phyloP scores from a whole-genome alignment of 345 rosid genomes.

The Gossypium mustelinum region DNA sequence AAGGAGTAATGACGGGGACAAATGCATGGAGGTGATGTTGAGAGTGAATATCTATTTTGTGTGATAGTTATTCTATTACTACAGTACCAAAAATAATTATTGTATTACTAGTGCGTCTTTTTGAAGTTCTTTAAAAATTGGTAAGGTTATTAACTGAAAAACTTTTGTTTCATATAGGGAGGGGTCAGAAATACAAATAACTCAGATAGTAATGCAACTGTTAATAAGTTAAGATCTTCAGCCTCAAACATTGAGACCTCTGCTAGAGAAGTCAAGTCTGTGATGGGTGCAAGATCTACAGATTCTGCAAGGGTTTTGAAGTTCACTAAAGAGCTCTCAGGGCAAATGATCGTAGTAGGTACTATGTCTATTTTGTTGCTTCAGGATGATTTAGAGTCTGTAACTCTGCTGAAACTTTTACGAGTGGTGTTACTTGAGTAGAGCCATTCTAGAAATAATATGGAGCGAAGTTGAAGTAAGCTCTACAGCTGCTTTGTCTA shows the following conservation, averaged over 20 bases:
- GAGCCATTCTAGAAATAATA: neutral
- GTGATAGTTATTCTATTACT: neutral
- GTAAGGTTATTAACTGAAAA: neutral
- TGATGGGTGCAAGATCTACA: conserved; percentile 74
- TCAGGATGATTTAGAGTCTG: conserved; percentile 2
- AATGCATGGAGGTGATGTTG: conserved; percentile 43
- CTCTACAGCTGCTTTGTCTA: neutral
- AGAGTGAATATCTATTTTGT: neutral
- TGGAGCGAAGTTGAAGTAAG: neutral
- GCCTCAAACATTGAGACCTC: conserved; percentile 40
- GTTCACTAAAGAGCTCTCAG: conserved; percentile 78
- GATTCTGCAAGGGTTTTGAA: conserved; percentile 84
- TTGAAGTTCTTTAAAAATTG: neutral
- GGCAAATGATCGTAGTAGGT: conserved; percentile 78
- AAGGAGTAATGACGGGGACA: conserved; percentile 44
- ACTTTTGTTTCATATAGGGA: conserved; percentile 37
- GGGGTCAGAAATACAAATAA: conserved; percentile 36
- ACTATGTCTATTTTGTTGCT: conserved; percentile 11
- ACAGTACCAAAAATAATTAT: neutral
- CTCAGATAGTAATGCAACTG: conserved; percentile 32
- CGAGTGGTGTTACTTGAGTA: neutral
- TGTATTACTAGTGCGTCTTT: neutral
- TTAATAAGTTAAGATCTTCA: conserved; percentile 46
- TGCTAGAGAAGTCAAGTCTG: conserved; percentile 45
- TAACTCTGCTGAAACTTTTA: neutral